A percentile compares a stretch with the other conserved stretches of the same genome.
phyloP scores from a whole-genome alignment of 345 rosid species.

The Cochlearia excelsa region DNA sequence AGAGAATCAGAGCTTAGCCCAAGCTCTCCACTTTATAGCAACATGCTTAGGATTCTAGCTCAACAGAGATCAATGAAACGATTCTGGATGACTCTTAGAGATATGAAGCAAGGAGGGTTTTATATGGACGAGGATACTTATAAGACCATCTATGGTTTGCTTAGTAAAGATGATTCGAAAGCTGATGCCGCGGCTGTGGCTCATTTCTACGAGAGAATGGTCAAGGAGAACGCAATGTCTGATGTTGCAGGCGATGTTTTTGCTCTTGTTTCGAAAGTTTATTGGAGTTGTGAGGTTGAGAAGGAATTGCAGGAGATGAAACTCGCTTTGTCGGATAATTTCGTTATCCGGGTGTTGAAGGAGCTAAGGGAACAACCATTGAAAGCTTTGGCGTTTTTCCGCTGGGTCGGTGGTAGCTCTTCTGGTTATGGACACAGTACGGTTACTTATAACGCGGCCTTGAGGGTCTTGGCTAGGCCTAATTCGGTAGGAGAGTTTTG shows the following conservation, averaged over 20 bases:
- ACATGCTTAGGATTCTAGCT: conserved; percentile 59
- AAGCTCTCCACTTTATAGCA: conserved; percentile 58
- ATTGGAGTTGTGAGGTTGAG: conserved; percentile 57
- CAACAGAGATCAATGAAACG: conserved; percentile 50
- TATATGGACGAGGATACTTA: conserved; percentile 70
- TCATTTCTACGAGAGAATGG: conserved; percentile 67
- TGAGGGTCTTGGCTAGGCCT: conserved; percentile 61
- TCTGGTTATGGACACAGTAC: conserved; percentile 43
- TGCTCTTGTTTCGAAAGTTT: conserved; percentile 36
- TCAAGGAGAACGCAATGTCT: conserved; percentile 57
- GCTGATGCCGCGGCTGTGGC: conserved; percentile 54
- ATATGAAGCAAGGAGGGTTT: conserved; percentile 69
- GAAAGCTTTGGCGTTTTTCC: conserved; percentile 54
- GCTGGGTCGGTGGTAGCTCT: conserved; percentile 45
- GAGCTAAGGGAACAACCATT: conserved; percentile 53
- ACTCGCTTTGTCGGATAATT: conserved; percentile 48
- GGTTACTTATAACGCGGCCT: conserved; percentile 56
- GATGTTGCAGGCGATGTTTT: conserved; percentile 42
- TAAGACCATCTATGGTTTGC: conserved; percentile 38
- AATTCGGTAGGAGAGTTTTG: conserved; percentile 66
- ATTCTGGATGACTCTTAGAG: conserved; percentile 57
- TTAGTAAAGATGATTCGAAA: conserved; percentile 50
- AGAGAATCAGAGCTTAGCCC: conserved; percentile 53
- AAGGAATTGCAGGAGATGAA: conserved; percentile 51
- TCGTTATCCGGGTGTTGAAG: conserved; percentile 66